Evolutionary conservation across 2,329 filamentous ascomycete species (phyloP), one percentile per base, ranked within the genome.

Genomic region (Botrytis squamosa): DNA sequence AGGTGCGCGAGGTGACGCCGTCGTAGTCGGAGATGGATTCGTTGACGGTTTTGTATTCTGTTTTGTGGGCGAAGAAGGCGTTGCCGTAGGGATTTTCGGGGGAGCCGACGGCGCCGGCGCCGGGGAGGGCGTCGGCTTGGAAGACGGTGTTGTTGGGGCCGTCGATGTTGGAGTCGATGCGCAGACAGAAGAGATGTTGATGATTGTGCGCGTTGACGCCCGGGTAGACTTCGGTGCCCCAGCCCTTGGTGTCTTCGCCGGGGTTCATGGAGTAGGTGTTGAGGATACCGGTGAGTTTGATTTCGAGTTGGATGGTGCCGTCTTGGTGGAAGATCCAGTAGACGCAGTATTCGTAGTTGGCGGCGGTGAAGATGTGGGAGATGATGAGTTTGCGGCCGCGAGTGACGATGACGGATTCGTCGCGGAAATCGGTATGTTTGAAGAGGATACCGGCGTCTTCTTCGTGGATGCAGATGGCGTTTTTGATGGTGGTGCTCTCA

Each of bases 311-410:
- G 76, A 97, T 91, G 0, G 94, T 97, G 55, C 94, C 95, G 78
- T 97, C 95, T 83, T 96, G 94, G 82, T 95, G 93, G 84, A 97
- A 94, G 77, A 94, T 91, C 94, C 93, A 97, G 85, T 95, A 91
- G 10, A 90, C 87, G 80, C 91, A 92, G 83, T 98, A 98, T 82
- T 98, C 95, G 84, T 98, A 98, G 85, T 98, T 98, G 40, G 95
- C 95, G 0, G 95, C 95, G 0, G 95, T 98, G 84, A 98, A 97
- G 80, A 97, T 92, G 78, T 97, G 94, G 77, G 94, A 94, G 77
- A 98, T 87, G 80, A 97, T 88, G 74, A 98, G 88, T 81, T 96
- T 97, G 71, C 94, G 90, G 2, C 91, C 94, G 40, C 95, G 91
- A 0, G 94, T 97, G 7, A 97, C 93, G 16, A 96, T 93, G 72